Evolutionary conservation across 2,329 filamentous ascomycete species (phyloP).

Genomic region (Penicillium brevicompactum): DNA sequence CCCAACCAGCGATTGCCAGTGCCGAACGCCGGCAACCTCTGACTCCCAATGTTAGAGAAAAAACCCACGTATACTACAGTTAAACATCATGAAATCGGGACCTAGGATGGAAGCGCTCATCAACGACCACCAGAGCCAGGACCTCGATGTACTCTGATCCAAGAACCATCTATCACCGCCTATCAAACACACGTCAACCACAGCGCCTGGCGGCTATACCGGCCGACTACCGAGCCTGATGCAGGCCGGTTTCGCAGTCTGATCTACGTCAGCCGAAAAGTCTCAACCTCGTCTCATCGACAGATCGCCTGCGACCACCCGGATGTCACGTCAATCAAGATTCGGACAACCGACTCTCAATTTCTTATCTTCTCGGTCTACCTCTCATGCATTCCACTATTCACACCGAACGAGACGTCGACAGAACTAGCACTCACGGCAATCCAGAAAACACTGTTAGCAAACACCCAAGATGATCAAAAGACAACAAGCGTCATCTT

Average conservation of each 20-base stretch:
- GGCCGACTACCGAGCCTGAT: conserved; percentile 17
- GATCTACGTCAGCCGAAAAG: conserved; percentile 24
- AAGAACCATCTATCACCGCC: conserved; percentile 18
- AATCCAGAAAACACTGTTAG: neutral
- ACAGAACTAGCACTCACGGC: neutral
- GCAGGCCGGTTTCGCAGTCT: conserved; percentile 21
- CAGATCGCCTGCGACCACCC: conserved; percentile 27
- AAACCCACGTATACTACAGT: conserved; percentile 22
- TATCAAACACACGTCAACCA: conserved; percentile 27
- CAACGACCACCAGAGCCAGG: conserved; percentile 25
- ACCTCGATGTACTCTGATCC: conserved; percentile 28
- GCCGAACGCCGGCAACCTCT: too few relatives aligned
- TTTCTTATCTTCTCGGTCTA: neutral
- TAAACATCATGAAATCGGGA: conserved; percentile 27
- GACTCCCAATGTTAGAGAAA: conserved; percentile 24
- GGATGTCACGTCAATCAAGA: conserved; percentile 20
- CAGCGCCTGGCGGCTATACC: conserved; percentile 29
- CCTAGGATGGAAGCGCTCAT: conserved; percentile 31
- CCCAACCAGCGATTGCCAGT: too few relatives aligned
- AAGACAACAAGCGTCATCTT: neutral
- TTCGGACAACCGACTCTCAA: neutral
- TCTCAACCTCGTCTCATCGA: conserved; percentile 25
- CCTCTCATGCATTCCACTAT: neutral
- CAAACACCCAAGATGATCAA: neutral
- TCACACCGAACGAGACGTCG: neutral